Percentiles rank a stretch among this genome's conserved stretches.
These are phyloP conservation scores for Naganishia friedmannii DNA, from an alignment of 768 basidiomycete genomes.

Conservation along the genomic window DNA sequence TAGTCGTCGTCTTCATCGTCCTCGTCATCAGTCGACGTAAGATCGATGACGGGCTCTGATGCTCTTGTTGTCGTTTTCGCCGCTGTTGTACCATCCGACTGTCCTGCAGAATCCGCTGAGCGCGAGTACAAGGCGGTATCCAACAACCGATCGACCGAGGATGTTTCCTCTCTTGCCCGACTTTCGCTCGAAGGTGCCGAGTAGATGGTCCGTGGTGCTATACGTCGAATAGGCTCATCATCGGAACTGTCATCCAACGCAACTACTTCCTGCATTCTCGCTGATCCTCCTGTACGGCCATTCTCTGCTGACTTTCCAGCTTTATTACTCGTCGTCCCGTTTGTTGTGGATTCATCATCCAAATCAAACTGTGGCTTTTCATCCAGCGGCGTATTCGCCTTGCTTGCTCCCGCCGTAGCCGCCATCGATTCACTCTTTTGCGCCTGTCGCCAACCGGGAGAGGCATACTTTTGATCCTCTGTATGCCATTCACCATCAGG, in stretches of 20 bases:
- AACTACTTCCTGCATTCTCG: conserved; percentile 13
- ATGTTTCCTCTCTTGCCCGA: neutral
- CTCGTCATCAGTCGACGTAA: conserved; percentile 14
- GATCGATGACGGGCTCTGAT: conserved; percentile 14
- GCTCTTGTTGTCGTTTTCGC: neutral
- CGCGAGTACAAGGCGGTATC: neutral
- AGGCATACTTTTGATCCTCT: conserved; percentile 77
- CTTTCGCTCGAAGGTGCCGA: neutral
- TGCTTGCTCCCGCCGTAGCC: neutral
- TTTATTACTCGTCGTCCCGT: neutral
- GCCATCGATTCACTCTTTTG: neutral
- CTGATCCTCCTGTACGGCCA: neutral
- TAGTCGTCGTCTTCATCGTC: conserved; percentile 1
- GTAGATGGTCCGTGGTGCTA: neutral
- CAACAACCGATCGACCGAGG: conserved; percentile 13
- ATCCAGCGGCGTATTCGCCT: conserved; percentile 12
- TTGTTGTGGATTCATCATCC: neutral
- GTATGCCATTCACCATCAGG: conserved; percentile 96
- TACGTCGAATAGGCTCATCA: conserved; percentile 4
- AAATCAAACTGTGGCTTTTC: conserved; percentile 1
- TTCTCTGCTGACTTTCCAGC: neutral
- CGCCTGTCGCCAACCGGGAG: conserved; percentile 62
- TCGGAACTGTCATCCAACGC: conserved; percentile 8
- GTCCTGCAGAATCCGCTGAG: neutral
- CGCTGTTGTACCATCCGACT: conserved; percentile 7